These are phyloP conservation scores for Leptographium radiaticola DNA, from an alignment of 2,329 filamentous ascomycete species.

Conservation along the genomic window DNA sequence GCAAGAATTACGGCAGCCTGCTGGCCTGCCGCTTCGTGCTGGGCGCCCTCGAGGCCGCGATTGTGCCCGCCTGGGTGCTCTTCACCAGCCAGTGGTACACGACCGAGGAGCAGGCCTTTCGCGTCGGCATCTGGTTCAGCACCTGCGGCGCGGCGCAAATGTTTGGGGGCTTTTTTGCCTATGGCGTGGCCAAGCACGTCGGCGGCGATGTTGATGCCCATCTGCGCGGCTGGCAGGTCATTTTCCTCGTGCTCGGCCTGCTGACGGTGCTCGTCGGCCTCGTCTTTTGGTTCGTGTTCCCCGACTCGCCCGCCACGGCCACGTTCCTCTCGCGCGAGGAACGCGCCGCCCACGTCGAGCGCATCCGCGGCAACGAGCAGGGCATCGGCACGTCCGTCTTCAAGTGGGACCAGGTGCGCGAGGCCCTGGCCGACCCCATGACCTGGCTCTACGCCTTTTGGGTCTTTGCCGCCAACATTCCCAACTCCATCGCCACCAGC, in stretches of 20 bases:
- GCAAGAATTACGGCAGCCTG: conserved; percentile 6
- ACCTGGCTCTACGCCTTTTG: conserved; percentile 12
- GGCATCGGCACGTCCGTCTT: conserved; percentile 14
- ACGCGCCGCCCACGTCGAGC: conserved; percentile 16
- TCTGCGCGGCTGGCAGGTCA: conserved; percentile 12
- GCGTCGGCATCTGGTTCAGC: conserved; percentile 54
- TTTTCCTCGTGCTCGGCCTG: conserved; percentile 18
- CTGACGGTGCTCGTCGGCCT: conserved; percentile 17
- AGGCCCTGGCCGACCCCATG: conserved; percentile 8
- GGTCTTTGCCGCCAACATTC: conserved; percentile 7
- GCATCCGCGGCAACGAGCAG: conserved; percentile 23
- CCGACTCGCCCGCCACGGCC: conserved; percentile 24
- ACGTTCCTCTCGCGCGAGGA: conserved; percentile 18
- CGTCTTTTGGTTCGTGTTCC: conserved; percentile 15
- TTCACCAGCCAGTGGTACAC: conserved; percentile 19
- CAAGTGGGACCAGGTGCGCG: conserved; percentile 7
- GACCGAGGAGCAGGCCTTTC: conserved; percentile 24
- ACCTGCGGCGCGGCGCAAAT: conserved; percentile 31
- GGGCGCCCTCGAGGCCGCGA: conserved; percentile 15
- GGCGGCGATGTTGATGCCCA: conserved; percentile 1
- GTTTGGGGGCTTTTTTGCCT: conserved; percentile 23
- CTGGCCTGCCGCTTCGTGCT: conserved; percentile 16
- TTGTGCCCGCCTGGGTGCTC: conserved; percentile 18
- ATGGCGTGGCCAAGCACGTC: conserved; percentile 20
- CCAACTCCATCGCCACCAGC: conserved; percentile 11